A percentile compares a stretch with the other conserved stretches of the same genome.
Evolutionary conservation across 2,329 filamentous ascomycete genomes (phyloP).

Genomic region (Didymella arachidicola): DNA sequence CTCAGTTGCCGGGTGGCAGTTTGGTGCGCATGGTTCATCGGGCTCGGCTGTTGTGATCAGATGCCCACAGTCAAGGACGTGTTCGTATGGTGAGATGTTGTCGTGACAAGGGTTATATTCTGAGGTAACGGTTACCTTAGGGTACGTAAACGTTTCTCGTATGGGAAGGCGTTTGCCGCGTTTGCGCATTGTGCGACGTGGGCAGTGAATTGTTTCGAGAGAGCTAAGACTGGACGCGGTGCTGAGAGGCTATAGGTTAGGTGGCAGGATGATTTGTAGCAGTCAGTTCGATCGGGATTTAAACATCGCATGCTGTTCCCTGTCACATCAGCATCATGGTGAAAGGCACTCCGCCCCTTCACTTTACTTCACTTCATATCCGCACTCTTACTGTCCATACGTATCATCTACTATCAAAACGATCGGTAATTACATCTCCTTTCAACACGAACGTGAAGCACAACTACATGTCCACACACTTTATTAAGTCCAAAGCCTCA

Average conservation of each 20-base stretch:
- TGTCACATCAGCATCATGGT: background rate
- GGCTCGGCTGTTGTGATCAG: conserved; percentile 1
- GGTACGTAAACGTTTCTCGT: conserved; percentile 3
- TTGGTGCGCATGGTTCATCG: background rate
- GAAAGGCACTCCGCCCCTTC: too few relatives aligned
- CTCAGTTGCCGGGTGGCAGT: background rate
- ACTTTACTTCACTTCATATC: too few relatives aligned
- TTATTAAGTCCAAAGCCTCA: too few relatives aligned
- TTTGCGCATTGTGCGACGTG: background rate
- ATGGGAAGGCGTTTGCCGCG: background rate
- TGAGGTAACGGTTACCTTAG: background rate
- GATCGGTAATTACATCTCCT: too few relatives aligned
- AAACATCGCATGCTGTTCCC: background rate
- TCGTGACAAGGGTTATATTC: background rate
- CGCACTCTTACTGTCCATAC: too few relatives aligned
- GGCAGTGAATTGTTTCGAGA: too few relatives aligned
- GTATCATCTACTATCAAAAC: too few relatives aligned
- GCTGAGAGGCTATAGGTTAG: background rate
- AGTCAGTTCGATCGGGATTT: too few relatives aligned
- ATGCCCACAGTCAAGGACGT: background rate
- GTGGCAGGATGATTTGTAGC: background rate
- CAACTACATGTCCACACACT: too few relatives aligned
- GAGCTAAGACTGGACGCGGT: background rate
- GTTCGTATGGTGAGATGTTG: background rate
- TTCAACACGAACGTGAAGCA: too few relatives aligned